Evolutionary conservation across 2,329 filamentous ascomycete genomes (phyloP).

Genomic region (Fusarium cicatricum): DNA sequence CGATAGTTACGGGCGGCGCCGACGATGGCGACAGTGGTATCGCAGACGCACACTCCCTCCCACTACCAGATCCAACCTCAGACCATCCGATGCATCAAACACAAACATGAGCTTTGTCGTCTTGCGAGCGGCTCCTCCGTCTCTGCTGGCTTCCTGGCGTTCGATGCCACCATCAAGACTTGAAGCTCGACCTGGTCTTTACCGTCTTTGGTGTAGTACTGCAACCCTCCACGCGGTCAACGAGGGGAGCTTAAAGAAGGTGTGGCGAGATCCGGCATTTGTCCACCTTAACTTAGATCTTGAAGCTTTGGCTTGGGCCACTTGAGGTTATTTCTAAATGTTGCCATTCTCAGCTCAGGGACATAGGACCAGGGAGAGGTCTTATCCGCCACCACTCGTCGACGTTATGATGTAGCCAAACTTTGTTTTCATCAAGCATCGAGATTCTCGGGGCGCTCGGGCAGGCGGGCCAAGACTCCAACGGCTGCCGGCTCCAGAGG

Average conservation of each 20-base stretch:
- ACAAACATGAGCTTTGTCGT: constrained; percentile 5
- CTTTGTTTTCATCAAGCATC: constrained; percentile 13
- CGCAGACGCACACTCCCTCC: constrained; percentile 38
- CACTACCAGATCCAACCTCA: constrained; percentile 17
- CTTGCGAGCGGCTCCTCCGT: constrained; percentile 8
- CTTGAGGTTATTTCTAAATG: constrained; percentile 13
- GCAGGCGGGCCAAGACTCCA: constrained; percentile 11
- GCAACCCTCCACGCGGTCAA: not conserved
- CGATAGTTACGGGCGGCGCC: constrained; percentile 23
- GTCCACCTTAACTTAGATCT: constrained; percentile 18
- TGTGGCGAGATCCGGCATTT: constrained; percentile 34
- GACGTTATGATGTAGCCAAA: not conserved
- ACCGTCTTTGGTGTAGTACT: constrained; percentile 18
- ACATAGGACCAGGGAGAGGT: constrained; percentile 2
- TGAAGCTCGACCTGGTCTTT: constrained; percentile 16
- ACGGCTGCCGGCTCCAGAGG: constrained; percentile 3
- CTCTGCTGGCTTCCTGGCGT: constrained; percentile 11
- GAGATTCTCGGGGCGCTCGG: constrained; percentile 11
- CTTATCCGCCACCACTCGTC: constrained; percentile 26
- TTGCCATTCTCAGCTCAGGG: constrained; percentile 10
- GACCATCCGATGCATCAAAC: constrained; percentile 8
- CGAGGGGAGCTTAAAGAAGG: constrained; percentile 20
- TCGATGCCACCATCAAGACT: not conserved
- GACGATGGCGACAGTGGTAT: constrained; percentile 24
- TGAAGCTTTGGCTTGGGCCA: constrained; percentile 8